A percentile compares a stretch with the other conserved stretches of the same genome.
Conservation (phyloP, 257 asterid species). For the Coffea canephora region DNA sequence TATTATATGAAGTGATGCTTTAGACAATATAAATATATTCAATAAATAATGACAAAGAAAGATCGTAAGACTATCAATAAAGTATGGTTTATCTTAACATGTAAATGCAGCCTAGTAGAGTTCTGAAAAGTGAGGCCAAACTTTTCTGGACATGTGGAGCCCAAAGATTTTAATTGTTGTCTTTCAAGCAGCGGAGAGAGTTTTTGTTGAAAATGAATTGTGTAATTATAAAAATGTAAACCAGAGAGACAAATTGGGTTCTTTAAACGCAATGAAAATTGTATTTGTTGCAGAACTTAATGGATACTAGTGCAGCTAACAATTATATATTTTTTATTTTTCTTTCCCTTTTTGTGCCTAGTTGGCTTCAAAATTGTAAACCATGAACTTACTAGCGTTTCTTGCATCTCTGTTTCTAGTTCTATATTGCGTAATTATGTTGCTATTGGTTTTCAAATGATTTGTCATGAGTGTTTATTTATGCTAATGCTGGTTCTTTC, state of each 20-base stretch:
- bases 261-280: neutral
- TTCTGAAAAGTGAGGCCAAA: neutral
- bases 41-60: neutral
- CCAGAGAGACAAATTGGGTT: neutral
- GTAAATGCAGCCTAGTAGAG: neutral
- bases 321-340: neutral
- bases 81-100: neutral
- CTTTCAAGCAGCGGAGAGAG: neutral
- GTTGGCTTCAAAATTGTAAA: neutral
- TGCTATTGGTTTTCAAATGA: neutral
- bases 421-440: neutral
- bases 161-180: neutral
- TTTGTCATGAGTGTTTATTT: no score
- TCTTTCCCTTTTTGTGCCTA: neutral
- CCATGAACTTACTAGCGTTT: neutral
- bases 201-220: neutral
- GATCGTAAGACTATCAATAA: neutral
- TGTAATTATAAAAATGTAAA: neutral
- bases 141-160: neutral
- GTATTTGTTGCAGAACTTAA: neutral
- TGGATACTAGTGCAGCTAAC: neutral
- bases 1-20: neutral
- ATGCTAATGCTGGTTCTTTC: constrained; percentile 3
- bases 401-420: neutral
- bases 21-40: neutral